Conservation (phyloP, 495 filamentous ascomycete genomes). For the Chaetomidium leptoderma region DNA sequence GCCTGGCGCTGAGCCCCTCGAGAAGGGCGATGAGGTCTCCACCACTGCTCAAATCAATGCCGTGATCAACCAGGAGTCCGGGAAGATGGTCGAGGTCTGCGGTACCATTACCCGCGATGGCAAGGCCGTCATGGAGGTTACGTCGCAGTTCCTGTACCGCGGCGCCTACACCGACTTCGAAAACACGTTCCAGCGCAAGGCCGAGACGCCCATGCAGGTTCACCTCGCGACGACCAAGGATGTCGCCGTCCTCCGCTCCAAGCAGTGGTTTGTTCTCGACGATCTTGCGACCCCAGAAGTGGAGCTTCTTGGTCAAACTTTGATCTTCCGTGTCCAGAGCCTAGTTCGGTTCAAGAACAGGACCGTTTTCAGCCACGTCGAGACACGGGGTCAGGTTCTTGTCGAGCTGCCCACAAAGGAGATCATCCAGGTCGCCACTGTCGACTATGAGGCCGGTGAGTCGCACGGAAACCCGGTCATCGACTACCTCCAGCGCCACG, state of each 20-base stretch:
- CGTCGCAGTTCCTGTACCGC: slow-evolving; percentile 94
- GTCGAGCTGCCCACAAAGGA: slow-evolving; percentile 97
- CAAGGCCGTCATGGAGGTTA: slow-evolving; percentile 93
- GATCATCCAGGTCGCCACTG: slow-evolving; percentile 89
- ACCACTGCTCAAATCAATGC: slow-evolving; percentile 96
- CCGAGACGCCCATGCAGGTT: slow-evolving; percentile 91
- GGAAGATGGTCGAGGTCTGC: slow-evolving; percentile 99
- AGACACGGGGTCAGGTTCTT: slow-evolving; percentile 89
- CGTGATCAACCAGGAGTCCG: slow-evolving; percentile 95
- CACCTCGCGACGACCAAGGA: slow-evolving; percentile 82
- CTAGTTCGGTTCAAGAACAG: slow-evolving; percentile 92
- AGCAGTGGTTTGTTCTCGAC: slow-evolving; percentile 90
- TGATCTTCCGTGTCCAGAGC: slow-evolving; percentile 94
- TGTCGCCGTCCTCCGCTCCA: slow-evolving; percentile 87
- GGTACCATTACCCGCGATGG: slow-evolving; percentile 88
- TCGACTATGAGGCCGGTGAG: slow-evolving; percentile 83
- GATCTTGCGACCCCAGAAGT: slow-evolving; percentile 60
- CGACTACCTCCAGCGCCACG: slow-evolving; percentile 90
- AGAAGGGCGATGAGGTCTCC: slow-evolving; percentile 87
- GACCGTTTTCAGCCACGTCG: slow-evolving; percentile 84
- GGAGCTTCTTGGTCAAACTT: slow-evolving; percentile 81
- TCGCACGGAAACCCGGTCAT: slow-evolving; percentile 96
- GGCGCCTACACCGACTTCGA: slow-evolving; percentile 88
- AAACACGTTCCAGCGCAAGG: slow-evolving; percentile 97
- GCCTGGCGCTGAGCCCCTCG: slow-evolving; percentile 86